A percentile compares a stretch with the other conserved stretches of the same genome.
Conservation (phyloP, 495 filamentous ascomycete species). For the Podospora pseudocomata region DNA sequence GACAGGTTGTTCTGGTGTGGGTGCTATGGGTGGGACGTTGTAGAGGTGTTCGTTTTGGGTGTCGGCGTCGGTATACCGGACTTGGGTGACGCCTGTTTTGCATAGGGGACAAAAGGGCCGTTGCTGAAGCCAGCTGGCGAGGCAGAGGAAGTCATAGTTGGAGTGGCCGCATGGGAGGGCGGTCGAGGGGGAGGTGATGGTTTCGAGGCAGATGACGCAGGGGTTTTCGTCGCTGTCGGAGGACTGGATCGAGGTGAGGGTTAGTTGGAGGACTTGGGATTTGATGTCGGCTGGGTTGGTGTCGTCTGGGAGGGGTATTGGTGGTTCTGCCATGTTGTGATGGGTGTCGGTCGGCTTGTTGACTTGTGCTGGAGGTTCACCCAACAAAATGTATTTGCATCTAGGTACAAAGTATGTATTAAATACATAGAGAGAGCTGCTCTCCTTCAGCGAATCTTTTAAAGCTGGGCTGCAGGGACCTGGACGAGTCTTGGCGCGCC, state of each 20-base stretch:
- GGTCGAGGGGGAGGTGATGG: slow-evolving; percentile 65
- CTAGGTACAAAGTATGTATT: too few species aligned
- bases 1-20: not conserved
- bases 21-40: slow-evolving; percentile 28
- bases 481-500: too few species aligned
- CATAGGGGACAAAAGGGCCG: slow-evolving; percentile 73
- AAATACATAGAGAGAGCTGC: too few species aligned
- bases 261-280: slow-evolving; percentile 44
- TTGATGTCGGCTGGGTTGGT: slow-evolving; percentile 32
- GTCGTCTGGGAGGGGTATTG: slow-evolving; percentile 23
- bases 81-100: slow-evolving; percentile 62
- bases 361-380: too few species aligned
- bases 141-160: slow-evolving; percentile 80
- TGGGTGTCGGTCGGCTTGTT: too few species aligned
- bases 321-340: not conserved
- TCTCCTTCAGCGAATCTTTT: not conserved
- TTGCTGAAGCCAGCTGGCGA: slow-evolving; percentile 78
- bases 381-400: too few species aligned
- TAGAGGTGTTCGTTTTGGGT: slow-evolving; percentile 44
- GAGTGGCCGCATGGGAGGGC: slow-evolving; percentile 73
- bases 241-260: slow-evolving; percentile 44
- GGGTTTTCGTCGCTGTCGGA: slow-evolving; percentile 27
- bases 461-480: not conserved
- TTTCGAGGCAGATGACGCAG: slow-evolving; percentile 74
- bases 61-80: slow-evolving; percentile 60